Percentiles rank a stretch among this genome's conserved stretches.
These are phyloP conservation scores for Cronartium ribicola DNA, from an alignment of 1,284 basidiomycete genomes.

Conservation along the genomic window DNA sequence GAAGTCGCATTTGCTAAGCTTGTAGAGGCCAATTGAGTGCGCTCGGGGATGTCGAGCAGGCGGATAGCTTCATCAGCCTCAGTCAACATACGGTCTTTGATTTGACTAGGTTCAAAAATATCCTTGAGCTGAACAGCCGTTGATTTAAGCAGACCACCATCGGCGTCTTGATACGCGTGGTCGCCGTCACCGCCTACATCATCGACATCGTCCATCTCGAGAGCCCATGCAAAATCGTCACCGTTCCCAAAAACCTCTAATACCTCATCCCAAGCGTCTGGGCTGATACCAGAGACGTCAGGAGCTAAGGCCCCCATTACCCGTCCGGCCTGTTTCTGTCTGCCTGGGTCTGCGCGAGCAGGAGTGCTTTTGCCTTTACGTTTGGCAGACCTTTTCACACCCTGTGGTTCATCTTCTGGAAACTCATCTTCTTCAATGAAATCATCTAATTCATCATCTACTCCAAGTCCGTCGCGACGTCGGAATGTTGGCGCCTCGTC, in stretches of 20 bases:
- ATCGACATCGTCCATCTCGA: constrained; percentile 67
- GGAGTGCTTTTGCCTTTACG: constrained; percentile 43
- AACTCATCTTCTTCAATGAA: constrained; percentile 43
- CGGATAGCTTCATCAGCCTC: constrained; percentile 88
- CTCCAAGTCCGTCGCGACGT: constrained; percentile 22
- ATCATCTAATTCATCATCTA: constrained; percentile 38
- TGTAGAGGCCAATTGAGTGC: constrained; percentile 89
- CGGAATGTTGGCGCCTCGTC: constrained; percentile 24
- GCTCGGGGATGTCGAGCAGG: constrained; percentile 84
- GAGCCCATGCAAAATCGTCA: constrained; percentile 91
- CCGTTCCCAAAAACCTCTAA: constrained; percentile 96
- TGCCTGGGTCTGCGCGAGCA: constrained; percentile 56
- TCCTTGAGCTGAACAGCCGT: constrained; percentile 50
- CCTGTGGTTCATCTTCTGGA: constrained; percentile 29
- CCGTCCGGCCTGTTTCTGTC: constrained; percentile 69
- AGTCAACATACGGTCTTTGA: constrained; percentile 81
- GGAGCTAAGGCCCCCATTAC: constrained; percentile 46
- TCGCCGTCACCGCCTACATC: constrained; percentile 62
- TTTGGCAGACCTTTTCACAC: constrained; percentile 36
- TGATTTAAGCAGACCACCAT: constrained; percentile 51
- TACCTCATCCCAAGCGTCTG: constrained; percentile 91
- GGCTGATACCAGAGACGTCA: constrained; percentile 47
- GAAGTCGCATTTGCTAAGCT: constrained; percentile 66
- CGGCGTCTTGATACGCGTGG: constrained; percentile 72
- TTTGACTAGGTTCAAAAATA: constrained; percentile 98